These are phyloP conservation scores for Selenicereus undatus DNA, from an alignment of 148 eudicot genomes.

Conservation along the genomic window DNA sequence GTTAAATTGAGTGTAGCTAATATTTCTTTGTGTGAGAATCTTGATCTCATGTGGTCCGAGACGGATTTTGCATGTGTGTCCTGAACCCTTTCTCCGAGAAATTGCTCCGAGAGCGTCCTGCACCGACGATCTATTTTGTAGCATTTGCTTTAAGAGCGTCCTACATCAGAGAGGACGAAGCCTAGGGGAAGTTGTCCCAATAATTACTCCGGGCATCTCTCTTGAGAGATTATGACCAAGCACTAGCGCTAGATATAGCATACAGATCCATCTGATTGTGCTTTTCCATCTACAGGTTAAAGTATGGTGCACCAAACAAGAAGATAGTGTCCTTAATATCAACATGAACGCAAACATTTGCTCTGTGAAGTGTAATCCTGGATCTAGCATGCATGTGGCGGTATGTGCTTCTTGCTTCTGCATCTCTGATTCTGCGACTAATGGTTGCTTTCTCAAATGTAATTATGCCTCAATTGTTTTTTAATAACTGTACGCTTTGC, in stretches of 20 bases:
- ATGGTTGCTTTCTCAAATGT: background rate
- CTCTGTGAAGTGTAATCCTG: constrained; percentile 91
- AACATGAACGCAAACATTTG: constrained; percentile 87
- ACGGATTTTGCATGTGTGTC: no score
- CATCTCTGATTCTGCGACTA: background rate
- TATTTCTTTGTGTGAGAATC: no score
- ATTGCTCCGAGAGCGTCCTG: no score
- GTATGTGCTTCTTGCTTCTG: constrained; percentile 35
- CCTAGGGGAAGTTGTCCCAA: background rate
- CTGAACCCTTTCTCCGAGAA: no score
- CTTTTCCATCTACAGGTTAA: constrained; percentile 53
- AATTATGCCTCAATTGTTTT: background rate
- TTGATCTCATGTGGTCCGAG: no score
- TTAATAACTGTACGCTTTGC: background rate
- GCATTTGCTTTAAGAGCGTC: no score
- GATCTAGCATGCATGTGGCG: constrained; percentile 76
- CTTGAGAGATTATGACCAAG: background rate
- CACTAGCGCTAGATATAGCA: background rate
- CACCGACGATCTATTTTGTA: no score
- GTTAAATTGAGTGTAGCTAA: no score
- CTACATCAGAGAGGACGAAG: background rate
- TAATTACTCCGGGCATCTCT: no score
- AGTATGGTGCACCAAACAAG: constrained; percentile 92
- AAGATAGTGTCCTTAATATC: constrained; percentile 74
- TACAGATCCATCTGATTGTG: constrained; percentile 10